phyloP scores from a whole-genome alignment of 495 filamentous ascomycete species.

The Talaromyces borbonicus region DNA sequence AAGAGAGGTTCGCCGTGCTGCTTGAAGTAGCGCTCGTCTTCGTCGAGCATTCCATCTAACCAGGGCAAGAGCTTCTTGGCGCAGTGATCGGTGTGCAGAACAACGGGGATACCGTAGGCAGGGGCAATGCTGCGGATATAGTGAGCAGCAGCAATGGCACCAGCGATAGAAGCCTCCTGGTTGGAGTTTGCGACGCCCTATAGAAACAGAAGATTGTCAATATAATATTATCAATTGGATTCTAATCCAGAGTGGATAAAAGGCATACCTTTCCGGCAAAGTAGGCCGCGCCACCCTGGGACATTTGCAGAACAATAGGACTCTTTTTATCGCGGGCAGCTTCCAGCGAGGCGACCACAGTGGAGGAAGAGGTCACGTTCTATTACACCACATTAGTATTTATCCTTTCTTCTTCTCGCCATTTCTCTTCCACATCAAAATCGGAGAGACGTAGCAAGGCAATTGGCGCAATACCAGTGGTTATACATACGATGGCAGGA shows the following conservation, averaged over 20 bases:
- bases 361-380: constrained; percentile 89
- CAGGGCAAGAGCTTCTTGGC: constrained; percentile 91
- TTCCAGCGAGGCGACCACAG: constrained; percentile 80
- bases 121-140: constrained; percentile 88
- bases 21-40: constrained; percentile 90
- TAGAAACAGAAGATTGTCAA: not conserved
- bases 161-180: constrained; percentile 81
- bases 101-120: constrained; percentile 78
- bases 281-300: constrained; percentile 89
- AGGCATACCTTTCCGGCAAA: constrained; percentile 75
- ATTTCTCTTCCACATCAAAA: too few species aligned
- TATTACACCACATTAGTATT: too few species aligned
- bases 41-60: constrained; percentile 92
- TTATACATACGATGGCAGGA: constrained; percentile 65
- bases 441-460: too few species aligned
- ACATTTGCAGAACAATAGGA: constrained; percentile 84
- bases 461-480: not conserved
- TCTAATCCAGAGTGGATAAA: not conserved
- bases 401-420: too few species aligned
- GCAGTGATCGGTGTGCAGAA: constrained; percentile 90
- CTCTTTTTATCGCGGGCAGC: constrained; percentile 82
- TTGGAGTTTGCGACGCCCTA: constrained; percentile 74
- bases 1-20: constrained; percentile 85
- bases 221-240: not conserved
- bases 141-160: constrained; percentile 80